A percentile compares a stretch with the other conserved stretches of the same genome.
These are phyloP conservation scores for Talaromyces thailandensis DNA, from an alignment of 495 filamentous ascomycete species.

Conservation along the genomic window DNA sequence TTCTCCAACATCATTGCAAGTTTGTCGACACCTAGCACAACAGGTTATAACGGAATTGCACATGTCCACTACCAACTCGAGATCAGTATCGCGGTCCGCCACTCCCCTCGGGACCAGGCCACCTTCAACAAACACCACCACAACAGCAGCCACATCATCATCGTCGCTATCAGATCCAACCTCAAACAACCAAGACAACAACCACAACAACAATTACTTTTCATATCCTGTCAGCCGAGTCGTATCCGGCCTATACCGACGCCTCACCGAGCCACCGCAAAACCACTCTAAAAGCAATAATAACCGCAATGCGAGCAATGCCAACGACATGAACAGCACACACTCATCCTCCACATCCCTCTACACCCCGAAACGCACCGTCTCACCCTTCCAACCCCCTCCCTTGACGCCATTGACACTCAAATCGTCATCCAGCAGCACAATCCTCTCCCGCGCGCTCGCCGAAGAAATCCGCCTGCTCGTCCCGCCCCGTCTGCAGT, in stretches of 20 bases:
- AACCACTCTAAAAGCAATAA: conserved; percentile 9
- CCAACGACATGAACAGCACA: conserved; percentile 13
- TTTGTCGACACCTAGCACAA: not conserved
- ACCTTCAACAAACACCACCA: conserved; percentile 25
- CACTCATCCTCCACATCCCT: conserved; percentile 21
- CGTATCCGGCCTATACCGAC: conserved; percentile 43
- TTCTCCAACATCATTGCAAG: not conserved
- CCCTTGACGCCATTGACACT: conserved; percentile 49
- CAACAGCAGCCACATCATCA: conserved; percentile 10
- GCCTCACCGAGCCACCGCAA: conserved; percentile 33
- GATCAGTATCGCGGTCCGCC: conserved; percentile 19
- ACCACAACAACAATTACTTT: conserved; percentile 34
- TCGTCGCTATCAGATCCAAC: conserved; percentile 3
- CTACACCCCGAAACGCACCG: conserved; percentile 43
- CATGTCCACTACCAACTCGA: conserved; percentile 5
- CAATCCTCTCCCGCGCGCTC: conserved; percentile 58
- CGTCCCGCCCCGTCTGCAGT: conserved; percentile 73
- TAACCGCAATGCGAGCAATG: conserved; percentile 2
- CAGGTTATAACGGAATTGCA: not conserved
- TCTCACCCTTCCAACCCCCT: conserved; percentile 52
- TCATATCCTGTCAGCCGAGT: conserved; percentile 48
- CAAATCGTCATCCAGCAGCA: conserved; percentile 18
- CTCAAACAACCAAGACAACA: conserved; percentile 13
- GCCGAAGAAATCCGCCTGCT: conserved; percentile 93
- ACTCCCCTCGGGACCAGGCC: conserved; percentile 13